These are phyloP conservation scores for Parascedosporium putredinis DNA, from an alignment of 2,329 filamentous ascomycete species.

Conservation along the genomic window DNA sequence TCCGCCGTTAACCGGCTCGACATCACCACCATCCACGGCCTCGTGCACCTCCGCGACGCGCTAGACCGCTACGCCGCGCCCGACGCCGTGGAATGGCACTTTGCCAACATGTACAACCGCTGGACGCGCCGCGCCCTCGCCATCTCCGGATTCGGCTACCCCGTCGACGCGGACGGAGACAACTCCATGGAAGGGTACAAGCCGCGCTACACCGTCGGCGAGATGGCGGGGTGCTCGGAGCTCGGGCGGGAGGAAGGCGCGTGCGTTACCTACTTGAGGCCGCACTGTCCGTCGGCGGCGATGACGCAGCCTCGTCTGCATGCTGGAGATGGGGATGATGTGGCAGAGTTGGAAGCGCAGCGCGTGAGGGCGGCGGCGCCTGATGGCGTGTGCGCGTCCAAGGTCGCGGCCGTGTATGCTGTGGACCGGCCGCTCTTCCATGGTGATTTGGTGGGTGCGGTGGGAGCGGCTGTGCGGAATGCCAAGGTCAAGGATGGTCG, in stretches of 20 bases:
- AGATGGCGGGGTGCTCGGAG: conserved; percentile 16
- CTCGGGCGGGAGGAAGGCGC: conserved; percentile 14
- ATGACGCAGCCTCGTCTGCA: conserved; percentile 13
- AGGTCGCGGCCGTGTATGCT: conserved; percentile 30
- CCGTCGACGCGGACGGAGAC: conserved; percentile 16
- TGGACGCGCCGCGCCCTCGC: conserved; percentile 47
- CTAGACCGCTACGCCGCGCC: conserved; percentile 40
- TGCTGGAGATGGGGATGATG: conserved; percentile 18
- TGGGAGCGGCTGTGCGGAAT: conserved; percentile 32
- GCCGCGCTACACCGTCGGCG: conserved; percentile 19
- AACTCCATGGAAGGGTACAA: conserved; percentile 20
- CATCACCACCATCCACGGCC: conserved; percentile 41
- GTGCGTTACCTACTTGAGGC: conserved; percentile 11
- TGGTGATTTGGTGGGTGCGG: conserved; percentile 37
- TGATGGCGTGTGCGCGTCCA: neutral
- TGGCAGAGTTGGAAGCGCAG: conserved; percentile 17
- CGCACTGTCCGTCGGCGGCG: conserved; percentile 13
- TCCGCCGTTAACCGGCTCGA: conserved; percentile 45
- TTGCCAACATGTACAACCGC: conserved; percentile 41
- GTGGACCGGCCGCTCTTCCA: conserved; percentile 43
- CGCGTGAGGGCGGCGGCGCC: conserved; percentile 9
- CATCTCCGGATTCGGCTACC: conserved; percentile 41
- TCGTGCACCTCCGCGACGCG: conserved; percentile 43
- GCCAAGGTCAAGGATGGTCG: conserved; percentile 11
- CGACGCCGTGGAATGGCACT: conserved; percentile 36